Base-by-base conservation (phyloP, 1,284 basidiomycete species). In the Ustilago nuda region DNA sequence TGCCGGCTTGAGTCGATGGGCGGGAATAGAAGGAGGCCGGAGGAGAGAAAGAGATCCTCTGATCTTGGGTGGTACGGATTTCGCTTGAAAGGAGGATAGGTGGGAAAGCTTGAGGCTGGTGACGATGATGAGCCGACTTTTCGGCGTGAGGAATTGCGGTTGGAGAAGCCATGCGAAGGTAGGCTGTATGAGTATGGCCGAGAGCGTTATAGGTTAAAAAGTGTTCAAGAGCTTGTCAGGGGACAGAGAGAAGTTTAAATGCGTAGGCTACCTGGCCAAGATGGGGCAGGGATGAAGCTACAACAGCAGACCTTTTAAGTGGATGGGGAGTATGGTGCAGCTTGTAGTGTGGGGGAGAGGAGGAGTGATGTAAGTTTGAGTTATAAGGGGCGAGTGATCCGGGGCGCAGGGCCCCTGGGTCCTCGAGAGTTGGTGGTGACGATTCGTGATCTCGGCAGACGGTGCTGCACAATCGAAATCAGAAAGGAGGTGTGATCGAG, bases 121-220 rank as follows among this genome's bases (percentile, higher is more conserved):
- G 65, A 50, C 61, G 73, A 68, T 81, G 67, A 51, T 81, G 79
- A 32, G 77, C 66, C 59, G 79, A 81, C 56, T 76, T 79, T 65
- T 81, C 70, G 41, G 61, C 57, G 37, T 81, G 68, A 19, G 79
- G 77, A 36, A 81, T 81, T 9, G 79, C 76, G 2, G 79, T 81
- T 0, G 79, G 79, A 35, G 77, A 71, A 59, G 78, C 78, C 78
- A 80, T 80, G 36, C 58, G 66, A 54, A n/a, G 13, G 15, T 50
- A n/a, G 27, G 19, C 30, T 55, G 4, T 30, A 19, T 50, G 33
- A 30, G 30, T 6, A 56, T 32, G 56, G 5, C 45, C 12, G 27
- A n/a, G 39, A 32, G 15, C 27, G 15, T 39, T 37, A 27, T 19
- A 32, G 1, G 27, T 0, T 32, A 27, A 27, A 27, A 23, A 19